Evolutionary conservation across 2,329 filamentous ascomycete genomes (phyloP), one percentile per base, ranked within the genome.

Genomic region (Paracamarosporium sp.): DNA sequence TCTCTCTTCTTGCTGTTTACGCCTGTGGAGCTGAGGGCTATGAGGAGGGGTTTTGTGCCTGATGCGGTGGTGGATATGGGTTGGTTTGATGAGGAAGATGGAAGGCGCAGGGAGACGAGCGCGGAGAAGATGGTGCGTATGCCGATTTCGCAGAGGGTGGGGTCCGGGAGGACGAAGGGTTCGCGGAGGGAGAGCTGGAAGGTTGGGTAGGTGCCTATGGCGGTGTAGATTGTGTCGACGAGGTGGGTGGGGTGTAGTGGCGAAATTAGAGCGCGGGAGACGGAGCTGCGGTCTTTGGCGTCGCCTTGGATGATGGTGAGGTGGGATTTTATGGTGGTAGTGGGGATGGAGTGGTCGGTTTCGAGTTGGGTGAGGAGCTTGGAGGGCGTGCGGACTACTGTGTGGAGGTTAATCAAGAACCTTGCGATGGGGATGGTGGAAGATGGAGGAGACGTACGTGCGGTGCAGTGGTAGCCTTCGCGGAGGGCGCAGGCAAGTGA

Each of bases 281-380:
- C 78, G 20, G 75, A 74, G 3, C 64, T 53, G 31, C 76, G 36
- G 60, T 83, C 76, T 47, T 78, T 79, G 25, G 79, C 78, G 62
- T 82, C 76, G 59, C 84, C 84, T 61, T 78, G 36, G 56, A 82
- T 71, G 55, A 85, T 80, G 56, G 76, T 81, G 31, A 86, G 79
- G 53, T 81, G 68, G 30, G 62, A 57, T 60, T 74, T 53, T 55
- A 82, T 55, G 47, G 66, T 64, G 11, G 69, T 58, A 20, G 72
- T 50, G 25, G 77, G 65, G 48, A 85, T 62, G 13, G 71, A 73
- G 62, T 81, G 79, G 31, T 69, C 43, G 31, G 61, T 65, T 5
- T 60, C 67, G 30, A 86, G 77, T n/a, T 79, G 67, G 8, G 68
- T 63, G 44, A 66, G 72, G 45, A 86, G 80, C 65, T 85, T 86